phyloP scores from a whole-genome alignment of 2,329 filamentous ascomycete species.

The Apiospora aurea region DNA sequence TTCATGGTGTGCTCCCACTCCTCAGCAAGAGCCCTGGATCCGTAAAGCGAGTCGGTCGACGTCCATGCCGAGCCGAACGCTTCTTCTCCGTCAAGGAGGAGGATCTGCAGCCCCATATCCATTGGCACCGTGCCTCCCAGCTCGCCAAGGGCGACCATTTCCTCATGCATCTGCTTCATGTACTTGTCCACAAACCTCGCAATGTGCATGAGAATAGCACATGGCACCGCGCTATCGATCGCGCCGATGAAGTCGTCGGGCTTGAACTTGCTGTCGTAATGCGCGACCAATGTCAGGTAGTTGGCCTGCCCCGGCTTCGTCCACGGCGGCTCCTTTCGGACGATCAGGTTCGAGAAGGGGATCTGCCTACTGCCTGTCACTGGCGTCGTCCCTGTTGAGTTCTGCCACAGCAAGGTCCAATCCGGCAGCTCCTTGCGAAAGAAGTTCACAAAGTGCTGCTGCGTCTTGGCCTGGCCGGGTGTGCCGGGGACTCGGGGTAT shows the following conservation, averaged over 20 bases:
- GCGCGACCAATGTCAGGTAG: conserved; percentile 78
- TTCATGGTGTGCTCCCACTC: conserved; percentile 73
- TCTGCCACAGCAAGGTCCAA: conserved; percentile 77
- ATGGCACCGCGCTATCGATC: conserved; percentile 83
- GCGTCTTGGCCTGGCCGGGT: conserved; percentile 68
- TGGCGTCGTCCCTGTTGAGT: conserved; percentile 76
- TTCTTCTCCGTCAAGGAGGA: conserved; percentile 84
- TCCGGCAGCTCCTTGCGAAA: conserved; percentile 71
- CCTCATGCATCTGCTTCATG: conserved; percentile 75
- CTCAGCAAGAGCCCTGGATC: conserved; percentile 76
- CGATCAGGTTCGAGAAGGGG: conserved; percentile 80
- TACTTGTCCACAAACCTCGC: conserved; percentile 75
- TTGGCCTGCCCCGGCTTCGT: conserved; percentile 72
- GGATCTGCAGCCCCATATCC: conserved; percentile 78
- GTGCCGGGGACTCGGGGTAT: conserved; percentile 79
- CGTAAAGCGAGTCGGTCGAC: conserved; percentile 77
- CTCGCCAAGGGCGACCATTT: conserved; percentile 66
- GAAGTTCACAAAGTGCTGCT: conserved; percentile 76
- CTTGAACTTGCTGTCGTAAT: conserved; percentile 80
- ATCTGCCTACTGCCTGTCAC: conserved; percentile 66
- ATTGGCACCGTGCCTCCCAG: conserved; percentile 61
- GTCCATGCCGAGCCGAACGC: conserved; percentile 75
- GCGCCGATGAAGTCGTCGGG: conserved; percentile 83
- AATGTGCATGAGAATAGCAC: conserved; percentile 83
- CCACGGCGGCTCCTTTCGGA: conserved; percentile 82